Percentiles rank a stretch among this genome's conserved stretches.
phyloP scores from a whole-genome alignment of 2,329 filamentous ascomycete species.

The Ilyonectria destructans region DNA sequence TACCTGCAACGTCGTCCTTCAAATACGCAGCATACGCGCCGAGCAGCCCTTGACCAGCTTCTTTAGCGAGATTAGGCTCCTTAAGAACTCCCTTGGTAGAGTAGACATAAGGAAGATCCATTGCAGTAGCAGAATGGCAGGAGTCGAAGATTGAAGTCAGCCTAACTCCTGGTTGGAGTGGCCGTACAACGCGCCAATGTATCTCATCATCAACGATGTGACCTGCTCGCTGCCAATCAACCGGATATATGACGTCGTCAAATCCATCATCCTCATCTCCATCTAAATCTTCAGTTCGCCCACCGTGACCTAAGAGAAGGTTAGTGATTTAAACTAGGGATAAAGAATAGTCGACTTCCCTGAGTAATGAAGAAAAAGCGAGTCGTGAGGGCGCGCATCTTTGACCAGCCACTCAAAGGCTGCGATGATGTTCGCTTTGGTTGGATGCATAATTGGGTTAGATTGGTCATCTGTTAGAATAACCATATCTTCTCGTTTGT shows the following conservation, averaged over 20 bases:
- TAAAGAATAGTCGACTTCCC: slow-evolving; percentile 60
- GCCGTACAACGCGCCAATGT: slow-evolving; percentile 82
- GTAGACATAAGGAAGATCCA: slow-evolving; percentile 87
- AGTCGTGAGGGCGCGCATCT: slow-evolving; percentile 81
- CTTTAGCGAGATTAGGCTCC: slow-evolving; percentile 86
- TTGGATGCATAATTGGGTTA: slow-evolving; percentile 80
- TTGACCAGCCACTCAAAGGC: slow-evolving; percentile 85
- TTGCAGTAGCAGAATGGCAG: slow-evolving; percentile 83
- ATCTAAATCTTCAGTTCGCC: slow-evolving; percentile 81
- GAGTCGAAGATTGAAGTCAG: slow-evolving; percentile 87
- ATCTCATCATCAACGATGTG: slow-evolving; percentile 87
- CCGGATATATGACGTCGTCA: slow-evolving; percentile 86
- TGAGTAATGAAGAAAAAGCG: slow-evolving; percentile 85
- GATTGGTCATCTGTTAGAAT: slow-evolving; percentile 83
- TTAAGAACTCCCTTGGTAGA: slow-evolving; percentile 86
- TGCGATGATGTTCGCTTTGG: slow-evolving; percentile 82
- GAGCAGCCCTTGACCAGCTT: slow-evolving; percentile 81
- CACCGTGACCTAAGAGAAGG: slow-evolving; percentile 76
- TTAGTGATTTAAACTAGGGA: background rate
- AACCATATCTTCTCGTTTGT: slow-evolving; percentile 86
- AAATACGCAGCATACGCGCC: slow-evolving; percentile 85
- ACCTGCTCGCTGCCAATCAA: slow-evolving; percentile 79
- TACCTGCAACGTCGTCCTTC: slow-evolving; percentile 86
- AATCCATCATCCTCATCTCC: slow-evolving; percentile 85
- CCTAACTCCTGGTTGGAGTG: slow-evolving; percentile 87